Base-by-base conservation (phyloP, 441 rosid genomes). In the Capsella rubella region DNA sequence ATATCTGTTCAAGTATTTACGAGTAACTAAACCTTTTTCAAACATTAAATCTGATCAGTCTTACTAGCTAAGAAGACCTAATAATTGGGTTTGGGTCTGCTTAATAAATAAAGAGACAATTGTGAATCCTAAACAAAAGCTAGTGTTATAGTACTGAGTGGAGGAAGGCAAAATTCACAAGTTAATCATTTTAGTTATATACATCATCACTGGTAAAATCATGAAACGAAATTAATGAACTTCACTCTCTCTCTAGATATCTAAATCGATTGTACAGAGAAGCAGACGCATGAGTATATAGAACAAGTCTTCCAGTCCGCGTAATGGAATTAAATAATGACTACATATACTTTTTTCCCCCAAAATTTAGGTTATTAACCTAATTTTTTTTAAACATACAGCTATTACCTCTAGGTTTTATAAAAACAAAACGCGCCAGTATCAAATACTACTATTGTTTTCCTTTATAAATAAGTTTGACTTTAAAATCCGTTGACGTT, bases 261-360 rank as follows among this genome's bases (percentile, higher is more conserved):
- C 40, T 42, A 59, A 51, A 10, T 67, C 6, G 31, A 21, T 21
- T 21, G 25, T 0, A 21, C 25, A 21, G 25, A 21, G 25, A 21
- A 21, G 25, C 25, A 21, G 25, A 21, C 25, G 25, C 25, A 21
- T 21, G 25, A 2, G 25, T 21, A 21, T 60, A 5, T 39, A 29
- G 80, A 76, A 56, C 54, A 35, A 70, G 62, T 76, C 76, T 64
- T 6, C 53, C 10, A 56, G 67, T 76, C 80, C 76, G 72, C 76
- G 76, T 71, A 64, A 64, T 13, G 28, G 27, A 62, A 70, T 76
- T 70, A 28, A 31, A 45, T 45, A 53, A 64, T 50, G 8, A 32
- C 66, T 18, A 35, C 27, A 63, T 1, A 34, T 1, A 29, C 49
- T 8, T 45, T 18, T 16, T 18, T 8, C 15, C 11, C 28, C 15